Evolutionary conservation across 139 green algal genomes (phyloP), one percentile per base, ranked within the genome.

Genomic region (Asterochloris erici): DNA sequence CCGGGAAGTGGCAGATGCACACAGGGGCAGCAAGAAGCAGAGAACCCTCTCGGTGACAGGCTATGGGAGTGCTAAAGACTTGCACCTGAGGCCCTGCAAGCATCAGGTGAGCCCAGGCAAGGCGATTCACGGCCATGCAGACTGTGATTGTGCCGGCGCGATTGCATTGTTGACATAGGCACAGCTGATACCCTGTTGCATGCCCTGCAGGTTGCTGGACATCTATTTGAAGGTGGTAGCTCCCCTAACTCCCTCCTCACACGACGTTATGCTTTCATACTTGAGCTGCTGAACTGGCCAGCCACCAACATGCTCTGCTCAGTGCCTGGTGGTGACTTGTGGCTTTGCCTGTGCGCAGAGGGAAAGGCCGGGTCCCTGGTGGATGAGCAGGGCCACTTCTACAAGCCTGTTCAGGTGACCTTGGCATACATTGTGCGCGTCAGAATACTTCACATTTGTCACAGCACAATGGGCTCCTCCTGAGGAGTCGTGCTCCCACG

Each of bases 321-420:
- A n/a, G 47, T 24, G 21, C 29, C 73, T 79, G 80, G n/a, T 4
- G 66, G 10, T 27, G 61, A 24, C 11, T 66, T 24, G 23, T 11
- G 26, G 15, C 24, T 63, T 54, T 82, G 15, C 21, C 27, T 19
- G 19, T 83, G 17, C 83, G 86, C 87, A 94, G 91, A 94, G 75
- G 91, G 90, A 26, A 91, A 91, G 61, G 90, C 88, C 12, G 91
- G 88, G 9, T 92, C 90, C 0, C 77, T 95, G 0, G 86, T 95
- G 2, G 92, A 95, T 62, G 88, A 90, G 29, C 29, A 77, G 17
- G 92, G 92, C 10, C 86, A 90, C 47, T 95, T 95, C 28, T 93
- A 94, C 82, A 95, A 95, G 83, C 91, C 89, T 29, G 81, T 93
- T n/a, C 89, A 92, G 88, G 88, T 92, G 54, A 73, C 19, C n/a